These are phyloP conservation scores for Ascobolus immersus DNA, from an alignment of 495 filamentous ascomycete species.

Conservation along the genomic window DNA sequence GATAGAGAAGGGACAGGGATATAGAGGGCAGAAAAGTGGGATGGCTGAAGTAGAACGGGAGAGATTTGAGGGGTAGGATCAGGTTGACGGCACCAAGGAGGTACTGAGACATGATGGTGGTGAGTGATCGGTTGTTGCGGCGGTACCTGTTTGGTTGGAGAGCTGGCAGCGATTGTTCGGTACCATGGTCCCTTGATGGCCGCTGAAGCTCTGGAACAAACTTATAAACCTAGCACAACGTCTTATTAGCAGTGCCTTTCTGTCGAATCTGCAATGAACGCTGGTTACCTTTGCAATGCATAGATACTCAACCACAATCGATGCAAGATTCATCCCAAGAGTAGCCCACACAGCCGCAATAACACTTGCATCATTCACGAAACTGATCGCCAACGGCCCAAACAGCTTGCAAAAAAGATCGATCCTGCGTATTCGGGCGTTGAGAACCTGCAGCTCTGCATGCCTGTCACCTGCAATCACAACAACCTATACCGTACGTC, in stretches of 20 bases:
- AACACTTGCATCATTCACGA: too few species aligned
- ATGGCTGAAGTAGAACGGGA: conserved; percentile 20
- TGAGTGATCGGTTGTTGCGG: too few species aligned
- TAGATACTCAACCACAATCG: conserved; percentile 26
- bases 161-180: conserved; percentile 1
- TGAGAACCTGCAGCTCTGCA: conserved; percentile 17
- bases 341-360: conserved; percentile 16
- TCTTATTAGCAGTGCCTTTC: too few species aligned
- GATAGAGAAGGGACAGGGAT: conserved; percentile 28
- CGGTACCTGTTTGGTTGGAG: too few species aligned
- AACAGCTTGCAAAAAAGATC: conserved; percentile 48
- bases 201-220: conserved; percentile 16
- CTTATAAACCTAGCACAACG: conserved; percentile 2
- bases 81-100: too few species aligned
- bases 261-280: too few species aligned
- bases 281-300: conserved; percentile 24
- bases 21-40: conserved; percentile 29
- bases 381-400: conserved; percentile 32
- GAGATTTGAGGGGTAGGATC: too few species aligned
- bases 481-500: neutral
- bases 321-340: conserved; percentile 16
- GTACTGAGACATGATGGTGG: too few species aligned
- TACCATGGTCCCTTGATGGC: conserved; percentile 1
- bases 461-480: neutral
- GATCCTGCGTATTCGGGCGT: conserved; percentile 42